Percentiles rank a stretch among this genome's conserved stretches.
phyloP scores from a whole-genome alignment of 495 filamentous ascomycete genomes.

The Diplogelasinospora grovesii region DNA sequence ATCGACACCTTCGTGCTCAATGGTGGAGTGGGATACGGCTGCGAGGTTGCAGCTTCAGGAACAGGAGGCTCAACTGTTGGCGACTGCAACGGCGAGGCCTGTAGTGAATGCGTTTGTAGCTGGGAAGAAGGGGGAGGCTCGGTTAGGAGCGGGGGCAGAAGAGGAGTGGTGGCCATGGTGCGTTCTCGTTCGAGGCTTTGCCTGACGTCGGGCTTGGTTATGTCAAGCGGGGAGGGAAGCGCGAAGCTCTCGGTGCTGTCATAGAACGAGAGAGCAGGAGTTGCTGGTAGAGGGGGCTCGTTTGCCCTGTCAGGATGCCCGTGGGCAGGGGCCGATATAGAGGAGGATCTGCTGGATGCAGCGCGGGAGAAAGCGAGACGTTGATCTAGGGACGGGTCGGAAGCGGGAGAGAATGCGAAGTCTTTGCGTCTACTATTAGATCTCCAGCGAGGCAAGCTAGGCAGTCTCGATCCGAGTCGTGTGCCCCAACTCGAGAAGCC shows the following conservation, averaged over 20 bases:
- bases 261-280: slow-evolving; percentile 59
- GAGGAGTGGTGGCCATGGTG: slow-evolving; percentile 65
- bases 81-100: slow-evolving; percentile 76
- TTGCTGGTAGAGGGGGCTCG: slow-evolving; percentile 53
- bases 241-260: slow-evolving; percentile 48
- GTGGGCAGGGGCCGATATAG: slow-evolving; percentile 53
- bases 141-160: slow-evolving; percentile 73
- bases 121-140: slow-evolving; percentile 30
- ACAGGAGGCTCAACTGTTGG: slow-evolving; percentile 47
- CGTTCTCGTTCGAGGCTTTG: slow-evolving; percentile 50
- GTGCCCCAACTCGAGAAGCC: slow-evolving; percentile 58
- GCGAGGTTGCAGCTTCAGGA: slow-evolving; percentile 21
- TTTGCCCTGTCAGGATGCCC: slow-evolving; percentile 41
- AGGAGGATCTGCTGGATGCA: slow-evolving; percentile 63
- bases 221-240: slow-evolving; percentile 47
- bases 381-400: slow-evolving; percentile 39
- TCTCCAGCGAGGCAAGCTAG: slow-evolving; percentile 64
- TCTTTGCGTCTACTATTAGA: slow-evolving; percentile 44
- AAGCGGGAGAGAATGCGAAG: slow-evolving; percentile 40
- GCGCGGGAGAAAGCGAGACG: slow-evolving; percentile 36
- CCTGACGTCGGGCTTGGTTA: slow-evolving; percentile 48
- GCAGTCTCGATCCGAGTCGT: slow-evolving; percentile 63
- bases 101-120: slow-evolving; percentile 32
- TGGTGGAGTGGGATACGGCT: slow-evolving; percentile 60
- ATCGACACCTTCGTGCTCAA: slow-evolving; percentile 73